Conservation (phyloP, 768 basidiomycete species). For the Inosperma sp. region DNA sequence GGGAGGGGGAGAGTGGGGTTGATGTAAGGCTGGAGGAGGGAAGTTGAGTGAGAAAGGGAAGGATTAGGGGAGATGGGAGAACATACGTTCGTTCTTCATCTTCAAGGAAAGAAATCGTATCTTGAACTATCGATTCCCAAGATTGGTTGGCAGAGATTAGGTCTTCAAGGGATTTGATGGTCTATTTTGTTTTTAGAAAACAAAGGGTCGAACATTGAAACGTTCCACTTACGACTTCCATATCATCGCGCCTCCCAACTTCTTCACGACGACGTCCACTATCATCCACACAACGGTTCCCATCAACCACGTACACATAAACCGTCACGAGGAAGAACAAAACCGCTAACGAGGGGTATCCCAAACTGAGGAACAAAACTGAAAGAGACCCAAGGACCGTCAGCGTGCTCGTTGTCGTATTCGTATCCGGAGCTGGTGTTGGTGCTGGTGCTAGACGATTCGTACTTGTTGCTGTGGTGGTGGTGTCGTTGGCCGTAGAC, state of each 20-base stretch:
- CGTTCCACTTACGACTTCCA: conserved; percentile 46
- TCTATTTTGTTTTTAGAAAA: conserved; percentile 35
- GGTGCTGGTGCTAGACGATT: conserved; percentile 18
- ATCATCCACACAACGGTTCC: too few relatives aligned
- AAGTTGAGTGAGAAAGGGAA: conserved; percentile 1
- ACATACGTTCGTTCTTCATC: conserved; percentile 64
- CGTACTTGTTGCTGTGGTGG: too few relatives aligned
- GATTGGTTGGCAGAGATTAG: conserved; percentile 60
- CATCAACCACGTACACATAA: too few relatives aligned
- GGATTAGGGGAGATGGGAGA: neutral
- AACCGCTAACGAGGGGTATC: conserved; percentile 40
- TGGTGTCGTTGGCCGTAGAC: too few relatives aligned
- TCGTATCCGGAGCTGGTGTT: conserved; percentile 30
- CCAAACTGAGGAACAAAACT: conserved; percentile 39
- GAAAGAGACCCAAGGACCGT: conserved; percentile 36
- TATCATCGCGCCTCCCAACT: too few relatives aligned
- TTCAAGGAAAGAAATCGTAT: conserved; percentile 61
- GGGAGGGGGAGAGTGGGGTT: conserved; percentile 31
- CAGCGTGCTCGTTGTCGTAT: conserved; percentile 40
- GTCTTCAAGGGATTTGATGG: conserved; percentile 60
- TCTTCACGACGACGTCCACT: too few relatives aligned
- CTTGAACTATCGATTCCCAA: conserved; percentile 73
- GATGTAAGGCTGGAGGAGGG: conserved; percentile 2
- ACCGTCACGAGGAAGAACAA: conserved; percentile 35
- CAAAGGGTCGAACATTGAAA: conserved; percentile 5